Evolutionary conservation across 768 basidiomycete species (phyloP).

Genomic region (Podaxis mareebaensis): DNA sequence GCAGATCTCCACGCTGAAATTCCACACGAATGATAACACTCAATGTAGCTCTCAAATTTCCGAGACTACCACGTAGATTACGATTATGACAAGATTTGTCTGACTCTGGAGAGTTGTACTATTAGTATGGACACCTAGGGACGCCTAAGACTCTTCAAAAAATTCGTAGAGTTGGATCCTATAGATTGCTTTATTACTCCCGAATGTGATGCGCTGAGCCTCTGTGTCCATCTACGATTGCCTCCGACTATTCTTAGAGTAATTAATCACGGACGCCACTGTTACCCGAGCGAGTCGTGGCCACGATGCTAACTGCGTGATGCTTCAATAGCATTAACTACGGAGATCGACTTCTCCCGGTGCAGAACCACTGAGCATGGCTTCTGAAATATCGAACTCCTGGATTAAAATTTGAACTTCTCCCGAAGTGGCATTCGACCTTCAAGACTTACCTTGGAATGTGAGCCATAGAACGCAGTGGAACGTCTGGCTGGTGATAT

Average conservation of each 20-base stretch:
- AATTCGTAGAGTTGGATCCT: not conserved
- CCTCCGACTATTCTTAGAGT: not conserved
- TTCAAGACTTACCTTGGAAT: not conserved
- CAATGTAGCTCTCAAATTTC: not conserved
- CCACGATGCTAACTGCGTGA: not conserved
- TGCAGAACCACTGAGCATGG: not conserved
- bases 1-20: not conserved
- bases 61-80: not conserved
- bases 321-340: not conserved
- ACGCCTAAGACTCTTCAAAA: not conserved
- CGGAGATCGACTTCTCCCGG: not conserved
- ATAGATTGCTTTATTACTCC: too few species aligned
- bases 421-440: not conserved
- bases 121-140: not conserved
- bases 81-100: not conserved
- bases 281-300: not conserved
- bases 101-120: not conserved
- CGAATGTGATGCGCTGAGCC: too few species aligned
- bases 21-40: not conserved
- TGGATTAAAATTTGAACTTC: not conserved
- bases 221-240: too few species aligned
- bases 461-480: not conserved
- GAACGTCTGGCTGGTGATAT: not conserved
- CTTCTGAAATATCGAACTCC: not conserved
- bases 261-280: not conserved